Evolutionary conservation across 163 green algal species (phyloP).

Genomic region (Chloroidium sp.): DNA sequence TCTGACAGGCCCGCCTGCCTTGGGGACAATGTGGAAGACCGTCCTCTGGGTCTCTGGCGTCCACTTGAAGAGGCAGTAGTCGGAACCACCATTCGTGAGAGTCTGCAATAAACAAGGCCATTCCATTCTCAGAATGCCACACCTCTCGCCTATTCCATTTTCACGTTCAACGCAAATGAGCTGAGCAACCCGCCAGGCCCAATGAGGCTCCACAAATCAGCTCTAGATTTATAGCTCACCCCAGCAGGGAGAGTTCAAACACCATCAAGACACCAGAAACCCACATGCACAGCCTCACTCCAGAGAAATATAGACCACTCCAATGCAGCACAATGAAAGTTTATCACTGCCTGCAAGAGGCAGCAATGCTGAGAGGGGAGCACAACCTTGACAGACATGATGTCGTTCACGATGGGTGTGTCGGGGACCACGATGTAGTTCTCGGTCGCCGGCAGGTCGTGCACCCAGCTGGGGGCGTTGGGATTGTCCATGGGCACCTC

Average conservation of each 20-base stretch:
- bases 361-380: background rate
- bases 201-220: no score
- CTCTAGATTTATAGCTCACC: no score
- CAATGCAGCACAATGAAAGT: background rate
- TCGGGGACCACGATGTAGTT: slow-evolving; percentile 56
- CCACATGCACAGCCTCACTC: no score
- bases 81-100: background rate
- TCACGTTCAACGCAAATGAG: no score
- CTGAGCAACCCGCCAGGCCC: no score
- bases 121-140: no score
- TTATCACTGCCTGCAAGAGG: background rate
- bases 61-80: slow-evolving; percentile 69
- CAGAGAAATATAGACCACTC: background rate
- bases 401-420: slow-evolving; percentile 55
- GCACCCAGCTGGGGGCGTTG: slow-evolving; percentile 49
- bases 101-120: slow-evolving; percentile 6
- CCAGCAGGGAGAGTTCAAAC: no score
- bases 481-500: slow-evolving; percentile 17
- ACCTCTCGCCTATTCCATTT: no score
- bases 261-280: background rate
- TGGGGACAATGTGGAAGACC: slow-evolving; percentile 47
- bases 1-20: slow-evolving; percentile 22
- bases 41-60: slow-evolving; percentile 34
- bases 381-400: slow-evolving; percentile 16
- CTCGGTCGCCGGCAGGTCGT: slow-evolving; percentile 59